Evolutionary conservation across 169 alveolate genomes (phyloP), one percentile per base, ranked within the genome.

Genomic region (Cryptosporidium sp.): DNA sequence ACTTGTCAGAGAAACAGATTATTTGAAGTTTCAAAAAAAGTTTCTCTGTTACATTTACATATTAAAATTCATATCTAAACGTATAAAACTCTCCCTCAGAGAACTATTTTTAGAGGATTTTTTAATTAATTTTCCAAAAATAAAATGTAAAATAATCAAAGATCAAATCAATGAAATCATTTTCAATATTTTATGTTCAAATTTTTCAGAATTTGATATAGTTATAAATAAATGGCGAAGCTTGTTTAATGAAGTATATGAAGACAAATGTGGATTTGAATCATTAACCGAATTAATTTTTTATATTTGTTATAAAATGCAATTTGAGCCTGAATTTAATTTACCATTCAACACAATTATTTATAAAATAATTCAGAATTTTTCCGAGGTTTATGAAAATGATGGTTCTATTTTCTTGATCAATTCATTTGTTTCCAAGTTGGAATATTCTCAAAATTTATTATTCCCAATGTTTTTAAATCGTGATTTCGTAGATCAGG

Each of bases 361-460:
- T 56, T 5, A 56, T 3, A n/a, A 71, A 12, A 73, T 73, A 4
- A 53, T 73, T 53, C 45, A 73, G 16, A 58, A 26, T 0, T 73
- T 53, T 73, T 73, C 68, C 0, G 56, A 73, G 8, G 29, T 52
- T 26, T 73, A 73, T 56, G 48, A 53, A 8, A 42, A 35, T 14
- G 29, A 52, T 14, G 1, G 23, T 8, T 35, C 44, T 56, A 23
- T 56, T 56, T 73, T 33, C 16, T 31, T 29, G 35, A 21, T 37
- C 2, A 14, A 53, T 33, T 23, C n/a, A 16, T 56, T 73, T 73
- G 35, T 73, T 18, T 33, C 86, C 33, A 73, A 73, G 35, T 18
- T 73, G 9, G 86, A 73, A 35, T 73, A 56, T 56, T 53, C 86
- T 8, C 86, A 73, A 60, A 80, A 80, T 62, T n/a, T 42, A 37